A percentile compares a stretch with the other conserved stretches of the same genome.
phyloP scores from a whole-genome alignment of 257 asterid species.

The Jacaranda mimosifolia region DNA sequence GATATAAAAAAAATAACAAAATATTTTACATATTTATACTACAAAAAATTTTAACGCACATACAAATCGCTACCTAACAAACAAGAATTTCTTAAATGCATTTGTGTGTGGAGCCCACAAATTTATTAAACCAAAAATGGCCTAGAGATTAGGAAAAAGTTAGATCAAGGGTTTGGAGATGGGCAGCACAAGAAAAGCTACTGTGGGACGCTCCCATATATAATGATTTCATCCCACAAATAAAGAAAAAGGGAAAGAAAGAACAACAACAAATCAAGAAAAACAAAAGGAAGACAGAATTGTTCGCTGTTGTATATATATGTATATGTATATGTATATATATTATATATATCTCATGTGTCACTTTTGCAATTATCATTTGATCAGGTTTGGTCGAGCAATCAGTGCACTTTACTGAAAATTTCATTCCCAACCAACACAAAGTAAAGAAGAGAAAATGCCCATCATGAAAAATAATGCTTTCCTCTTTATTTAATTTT shows the following conservation, averaged over 20 bases:
- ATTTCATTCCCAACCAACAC: slow-evolving; percentile 49
- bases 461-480: slow-evolving; percentile 34
- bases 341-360: neutral
- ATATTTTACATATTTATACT: no score
- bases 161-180: neutral
- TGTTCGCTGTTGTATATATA: neutral
- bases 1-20: no score
- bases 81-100: no score
- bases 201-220: slow-evolving; percentile 17
- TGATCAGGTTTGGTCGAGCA: slow-evolving; percentile 34
- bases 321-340: neutral
- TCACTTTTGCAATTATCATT: slow-evolving; percentile 38
- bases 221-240: slow-evolving; percentile 23
- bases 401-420: slow-evolving; percentile 44
- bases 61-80: no score
- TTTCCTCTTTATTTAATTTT: slow-evolving; percentile 29
- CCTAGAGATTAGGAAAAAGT: neutral
- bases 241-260: neutral
- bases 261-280: slow-evolving; percentile 39
- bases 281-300: slow-evolving; percentile 50
- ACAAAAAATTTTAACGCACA: no score
- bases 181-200: slow-evolving; percentile 5
- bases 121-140: neutral
- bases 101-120: neutral
- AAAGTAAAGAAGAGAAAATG: slow-evolving; percentile 13